Base-by-base conservation (phyloP, 352 stramenopile species). In the Pythium biforme region DNA sequence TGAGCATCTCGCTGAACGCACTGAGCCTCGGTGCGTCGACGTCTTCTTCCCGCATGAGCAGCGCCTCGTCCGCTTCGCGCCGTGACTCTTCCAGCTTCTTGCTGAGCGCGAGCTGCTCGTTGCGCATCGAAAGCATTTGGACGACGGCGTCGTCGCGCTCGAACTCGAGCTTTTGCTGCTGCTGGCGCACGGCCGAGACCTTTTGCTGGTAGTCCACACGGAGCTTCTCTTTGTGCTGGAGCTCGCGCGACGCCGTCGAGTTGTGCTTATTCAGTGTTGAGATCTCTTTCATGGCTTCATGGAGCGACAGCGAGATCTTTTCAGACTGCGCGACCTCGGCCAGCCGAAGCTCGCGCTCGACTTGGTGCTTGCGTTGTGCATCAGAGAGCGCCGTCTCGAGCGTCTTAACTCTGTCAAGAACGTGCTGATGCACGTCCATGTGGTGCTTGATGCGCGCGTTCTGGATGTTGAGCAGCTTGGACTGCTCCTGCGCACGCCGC, bases 1-100 rank as follows among this genome's bases (percentile, higher is more conserved):
- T 39, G 29, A 64, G 45, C 23, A 82, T 33, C 37, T 86, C 72
- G 25, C 58, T 71, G 48, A 87, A 89, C 4, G 88, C 41, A 5
- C 70, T 76, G 19, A 66, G 69, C 26, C 76, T 81, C 6, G 67
- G 76, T 40, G 76, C 76, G 43, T 88, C 66, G 0, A 78, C 55
- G 27, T 93, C 83, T 74, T 93, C 83, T 73, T 93, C 83, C 3
- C 83, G 73, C 81, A 93, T 93, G 25, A 62, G 50, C 0, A 93
- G 61, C 8, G 66, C 39, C 41, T 90, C 83, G 1, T 70, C 37
- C 0, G 71, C 72, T 46, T 91, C 81, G 7, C 63, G 66, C 11
- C 72, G 69, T 43, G 65, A 77, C 1, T 82, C 68, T 41, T 77
- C 55, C 0, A 92, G 65, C 29, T 77, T 59, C n/a, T 67, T 62